Evolutionary conservation across 169 alveolate species (phyloP).

Genomic region (Besnoitia besnoiti): DNA sequence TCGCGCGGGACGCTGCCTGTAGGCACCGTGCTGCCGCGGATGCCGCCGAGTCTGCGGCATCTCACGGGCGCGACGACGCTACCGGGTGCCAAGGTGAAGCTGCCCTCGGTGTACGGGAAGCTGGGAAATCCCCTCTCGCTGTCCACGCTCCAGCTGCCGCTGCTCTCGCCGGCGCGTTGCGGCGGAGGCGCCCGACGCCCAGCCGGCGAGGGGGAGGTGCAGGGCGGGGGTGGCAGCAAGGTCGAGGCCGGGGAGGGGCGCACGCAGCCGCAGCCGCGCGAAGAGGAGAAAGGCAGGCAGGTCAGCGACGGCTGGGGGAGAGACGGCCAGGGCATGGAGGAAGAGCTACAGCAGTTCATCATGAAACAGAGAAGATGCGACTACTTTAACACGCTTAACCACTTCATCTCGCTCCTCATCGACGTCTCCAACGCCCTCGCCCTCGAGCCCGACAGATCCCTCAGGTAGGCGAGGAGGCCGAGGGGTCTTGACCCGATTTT

Average conservation of each 20-base stretch:
- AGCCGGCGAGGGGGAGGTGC: constrained; percentile 3
- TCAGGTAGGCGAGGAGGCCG: constrained; percentile 70
- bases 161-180: constrained; percentile 54
- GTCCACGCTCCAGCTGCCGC: constrained; percentile 77
- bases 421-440: constrained; percentile 52
- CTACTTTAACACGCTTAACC: constrained; percentile 85
- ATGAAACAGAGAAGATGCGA: constrained; percentile 89
- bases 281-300: neutral
- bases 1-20: neutral
- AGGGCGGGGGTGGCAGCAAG: neutral
- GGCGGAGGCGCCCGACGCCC: neutral
- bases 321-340: constrained; percentile 67
- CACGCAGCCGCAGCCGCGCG: neutral
- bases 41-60: neutral
- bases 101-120: constrained; percentile 80
- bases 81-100: constrained; percentile 69
- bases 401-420: constrained; percentile 74
- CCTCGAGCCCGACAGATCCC: constrained; percentile 78
- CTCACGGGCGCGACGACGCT: constrained; percentile 31
- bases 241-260: neutral
- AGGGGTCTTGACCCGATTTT: neutral
- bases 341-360: constrained; percentile 83
- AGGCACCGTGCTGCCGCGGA: neutral
- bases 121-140: constrained; percentile 81
- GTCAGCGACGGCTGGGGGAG: neutral